Conservation (phyloP, 352 stramenopile species). For the Globisporangium nodosum region DNA sequence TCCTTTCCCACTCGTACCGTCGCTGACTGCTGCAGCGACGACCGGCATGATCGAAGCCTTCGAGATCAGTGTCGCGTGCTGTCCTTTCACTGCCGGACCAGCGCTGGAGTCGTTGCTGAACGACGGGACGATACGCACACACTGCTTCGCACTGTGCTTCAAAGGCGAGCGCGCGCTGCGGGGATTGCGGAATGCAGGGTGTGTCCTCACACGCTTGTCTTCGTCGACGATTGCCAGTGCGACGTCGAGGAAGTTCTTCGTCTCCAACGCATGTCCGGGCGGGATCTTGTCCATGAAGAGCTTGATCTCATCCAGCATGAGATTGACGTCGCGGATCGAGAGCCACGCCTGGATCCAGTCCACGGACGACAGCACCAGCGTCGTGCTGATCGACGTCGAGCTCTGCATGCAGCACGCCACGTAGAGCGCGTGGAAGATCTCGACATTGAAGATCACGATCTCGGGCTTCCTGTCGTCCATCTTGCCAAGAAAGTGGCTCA, state of each 20-base stretch:
- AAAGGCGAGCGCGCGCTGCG: conserved; percentile 1
- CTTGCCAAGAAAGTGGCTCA: conserved; percentile 11
- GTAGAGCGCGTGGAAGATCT: conserved; percentile 25
- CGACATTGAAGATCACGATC: conserved; percentile 20
- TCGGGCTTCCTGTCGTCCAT: conserved; percentile 19
- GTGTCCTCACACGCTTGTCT: background rate
- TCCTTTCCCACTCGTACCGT: background rate
- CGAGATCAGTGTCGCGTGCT: no score
- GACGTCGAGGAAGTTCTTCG: conserved; percentile 5
- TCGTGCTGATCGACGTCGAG: conserved; percentile 11
- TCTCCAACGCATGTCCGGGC: background rate
- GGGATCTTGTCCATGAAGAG: conserved; percentile 3
- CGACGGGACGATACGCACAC: conserved; percentile 2
- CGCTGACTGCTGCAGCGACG: background rate
- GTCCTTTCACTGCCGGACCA: no score
- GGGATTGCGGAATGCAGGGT: background rate
- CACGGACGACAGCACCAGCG: conserved; percentile 4
- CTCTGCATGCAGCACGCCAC: conserved; percentile 19
- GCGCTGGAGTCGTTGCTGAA: no score
- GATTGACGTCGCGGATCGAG: conserved; percentile 3
- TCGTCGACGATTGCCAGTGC: conserved; percentile 7
- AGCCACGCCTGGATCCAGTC: conserved; percentile 1
- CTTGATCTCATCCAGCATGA: background rate
- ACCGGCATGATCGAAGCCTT: no score
- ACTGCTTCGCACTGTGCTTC: background rate